Conservation (phyloP, 768 basidiomycete genomes). For the Rhizopogon salebrosus region DNA sequence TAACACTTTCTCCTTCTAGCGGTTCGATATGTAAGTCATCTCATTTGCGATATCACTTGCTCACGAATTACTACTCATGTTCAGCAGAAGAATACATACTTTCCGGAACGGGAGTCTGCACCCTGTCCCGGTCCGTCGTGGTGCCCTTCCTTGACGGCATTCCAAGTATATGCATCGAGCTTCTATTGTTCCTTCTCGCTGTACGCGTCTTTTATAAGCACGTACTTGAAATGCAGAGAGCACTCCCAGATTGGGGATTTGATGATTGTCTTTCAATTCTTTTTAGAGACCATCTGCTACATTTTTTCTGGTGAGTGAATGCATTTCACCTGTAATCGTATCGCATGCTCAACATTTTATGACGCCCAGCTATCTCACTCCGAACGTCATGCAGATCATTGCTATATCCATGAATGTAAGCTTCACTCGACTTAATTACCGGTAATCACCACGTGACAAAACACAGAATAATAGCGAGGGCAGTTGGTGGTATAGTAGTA, state of each 20-base stretch:
- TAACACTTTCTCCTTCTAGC: not conserved
- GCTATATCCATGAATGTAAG: not conserved
- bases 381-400: not conserved
- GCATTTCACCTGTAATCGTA: not conserved
- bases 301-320: slow-evolving; percentile 1
- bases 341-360: not conserved
- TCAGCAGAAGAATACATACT: not conserved
- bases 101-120: not conserved
- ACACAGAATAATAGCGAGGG: not conserved
- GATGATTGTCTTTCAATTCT: not conserved
- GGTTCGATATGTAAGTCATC: not conserved
- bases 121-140: not conserved
- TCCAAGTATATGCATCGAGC: not conserved
- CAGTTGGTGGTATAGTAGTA: not conserved
- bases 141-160: not conserved
- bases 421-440: not conserved
- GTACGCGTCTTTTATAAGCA: not conserved
- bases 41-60: not conserved
- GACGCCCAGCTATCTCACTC: not conserved
- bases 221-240: not conserved
- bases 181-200: not conserved
- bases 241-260: not conserved
- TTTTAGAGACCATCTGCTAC: not conserved
- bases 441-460: not conserved
- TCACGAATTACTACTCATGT: not conserved